Base-by-base conservation (phyloP, 2,329 filamentous ascomycete species). In the Colletotrichum scovillei region DNA sequence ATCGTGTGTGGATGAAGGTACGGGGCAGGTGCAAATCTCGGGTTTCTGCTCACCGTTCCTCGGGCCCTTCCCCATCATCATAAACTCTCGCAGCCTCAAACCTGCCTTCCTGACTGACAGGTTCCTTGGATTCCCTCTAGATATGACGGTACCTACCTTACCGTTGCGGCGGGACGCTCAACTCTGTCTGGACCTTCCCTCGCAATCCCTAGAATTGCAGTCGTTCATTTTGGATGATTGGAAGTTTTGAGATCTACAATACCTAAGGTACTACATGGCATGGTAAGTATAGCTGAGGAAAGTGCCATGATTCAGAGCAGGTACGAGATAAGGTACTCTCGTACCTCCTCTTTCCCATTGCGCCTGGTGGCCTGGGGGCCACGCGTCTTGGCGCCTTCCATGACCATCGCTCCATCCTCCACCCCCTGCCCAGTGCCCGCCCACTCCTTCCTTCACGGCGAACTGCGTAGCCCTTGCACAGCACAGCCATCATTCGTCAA, bases 381-480 rank as follows among this genome's bases (percentile, higher is more conserved):
- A 65, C 63, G 63, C 63, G 63, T 56, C 49, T 64, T 64, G 62
- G 28, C 62, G 42, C 3, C 26, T 32, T n/a, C 58, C 32, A 32
- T 59, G 22, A 5, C 35, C 35, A 38, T n/a, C 16, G 6, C 58
- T 28, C 19, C 35, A 16, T 62, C 59, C 59, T 35, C 32, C 38
- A 9, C 19, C 38, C 38, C 59, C 30, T 63, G 38, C 14, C 38
- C 38, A 5, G n/a, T 24, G 24, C 49, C 8, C 11, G 19, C 32
- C 63, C 32, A 14, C 55, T 32, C 26, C 60, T 65, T 32, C 26
- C 60, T 14, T 63, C 28, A 24, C 35, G 26, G 16, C 58, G 32
- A 1, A 35, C 32, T 35, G 32, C 32, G 7, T 38, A 26, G 38
- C 30, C 22, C 5, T 35, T 26, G 26, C 28, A n/a, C 30, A n/a